Base-by-base conservation (phyloP, 371 early-diverging fungal genomes). In the Encephalitozoon romaleae region DNA sequence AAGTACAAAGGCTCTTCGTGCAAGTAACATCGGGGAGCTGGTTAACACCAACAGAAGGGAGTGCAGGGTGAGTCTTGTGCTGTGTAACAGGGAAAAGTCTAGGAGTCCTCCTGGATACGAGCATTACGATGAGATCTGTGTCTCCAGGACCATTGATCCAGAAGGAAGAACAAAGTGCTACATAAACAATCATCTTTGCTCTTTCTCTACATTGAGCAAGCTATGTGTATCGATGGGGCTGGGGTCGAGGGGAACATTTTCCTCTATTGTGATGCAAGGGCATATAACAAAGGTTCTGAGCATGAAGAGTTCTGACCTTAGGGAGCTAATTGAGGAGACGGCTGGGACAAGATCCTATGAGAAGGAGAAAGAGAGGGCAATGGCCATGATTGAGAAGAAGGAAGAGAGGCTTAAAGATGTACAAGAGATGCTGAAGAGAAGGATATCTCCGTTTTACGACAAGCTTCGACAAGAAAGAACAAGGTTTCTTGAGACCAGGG, bases 291-390 rank as follows among this genome's bases (percentile, higher is more conserved):
- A 95, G 79, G 93, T 98, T 2, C 87, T 98, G 26, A 96, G 94
- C 81, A 98, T 98, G 98, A 94, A 94, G 81, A 94, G 95, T 0
- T 88, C 88, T 3, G 95, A 96, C 79, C 90, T 95, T 26, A 84
- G 94, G 34, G 89, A 91, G 32, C 93, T 98, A 94, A 92, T 98
- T 25, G 95, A 96, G 82, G 96, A 97, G 83, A 94, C 96, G 0
- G 95, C 98, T 3, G 99, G 99, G 4, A 96, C 94, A 42, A 88
- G 90, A 69, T 92, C 93, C 93, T 98, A 92, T 83, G 95, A 95
- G 82, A 94, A 93, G 79, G 87, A 92, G 71, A 96, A 96, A 77
- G 93, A 90, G 49, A 94, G 94, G 84, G 96, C 99, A 0, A 81
- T 92, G 53, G 89, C 89, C 66, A 91, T 91, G 0, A 92, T 98